Evolutionary conservation across 306 rosid species (phyloP).

Genomic region (Crotalaria pallida): DNA sequence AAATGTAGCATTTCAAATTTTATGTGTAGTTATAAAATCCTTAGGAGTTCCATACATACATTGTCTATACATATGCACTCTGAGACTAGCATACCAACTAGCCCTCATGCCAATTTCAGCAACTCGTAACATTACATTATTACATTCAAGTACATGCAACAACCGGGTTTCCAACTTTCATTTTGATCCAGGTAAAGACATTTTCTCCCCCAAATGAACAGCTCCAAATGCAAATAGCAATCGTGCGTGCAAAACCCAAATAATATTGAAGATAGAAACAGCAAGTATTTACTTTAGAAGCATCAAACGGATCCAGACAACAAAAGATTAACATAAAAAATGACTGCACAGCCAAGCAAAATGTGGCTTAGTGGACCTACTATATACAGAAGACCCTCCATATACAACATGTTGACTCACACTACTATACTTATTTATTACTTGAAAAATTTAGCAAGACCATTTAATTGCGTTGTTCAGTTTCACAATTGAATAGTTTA

Average conservation of each 20-base stretch:
- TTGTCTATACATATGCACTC: not conserved
- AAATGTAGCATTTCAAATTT: not conserved
- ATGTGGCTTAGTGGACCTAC: not conserved
- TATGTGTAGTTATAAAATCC: not conserved
- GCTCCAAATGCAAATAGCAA: slow-evolving; percentile 10
- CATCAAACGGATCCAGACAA: slow-evolving; percentile 22
- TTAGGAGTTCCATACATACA: not conserved
- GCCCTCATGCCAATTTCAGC: not conserved
- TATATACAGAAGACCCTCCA: too few relatives aligned
- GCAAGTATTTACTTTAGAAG: slow-evolving; percentile 35
- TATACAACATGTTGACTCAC: not conserved
- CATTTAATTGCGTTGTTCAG: not conserved
- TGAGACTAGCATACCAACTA: not conserved
- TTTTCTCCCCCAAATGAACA: slow-evolving; percentile 1
- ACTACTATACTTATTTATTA: not conserved
- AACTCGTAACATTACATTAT: slow-evolving; percentile 8
- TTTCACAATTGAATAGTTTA: slow-evolving; percentile 19
- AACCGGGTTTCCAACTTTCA: not conserved
- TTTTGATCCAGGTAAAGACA: not conserved
- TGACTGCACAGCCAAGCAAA: not conserved
- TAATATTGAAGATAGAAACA: not conserved
- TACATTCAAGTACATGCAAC: slow-evolving; percentile 7
- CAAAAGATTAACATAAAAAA: slow-evolving; percentile 7
- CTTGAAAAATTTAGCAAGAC: not conserved
- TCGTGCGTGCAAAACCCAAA: not conserved